phyloP scores from a whole-genome alignment of 2,329 filamentous ascomycete genomes.

The Colletotrichum camelliae region DNA sequence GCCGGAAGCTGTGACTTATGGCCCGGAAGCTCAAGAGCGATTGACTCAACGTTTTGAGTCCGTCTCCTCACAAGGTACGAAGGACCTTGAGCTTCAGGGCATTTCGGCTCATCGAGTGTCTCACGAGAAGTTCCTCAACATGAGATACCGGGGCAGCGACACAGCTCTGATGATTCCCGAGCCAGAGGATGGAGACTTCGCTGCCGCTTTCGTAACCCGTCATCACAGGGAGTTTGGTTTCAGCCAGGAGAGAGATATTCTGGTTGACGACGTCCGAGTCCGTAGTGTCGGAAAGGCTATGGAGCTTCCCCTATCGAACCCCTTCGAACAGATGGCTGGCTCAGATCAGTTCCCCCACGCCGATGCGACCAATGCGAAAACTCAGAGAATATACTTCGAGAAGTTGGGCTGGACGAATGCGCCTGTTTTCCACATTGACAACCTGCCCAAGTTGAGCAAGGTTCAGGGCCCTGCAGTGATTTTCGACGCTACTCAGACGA shows the following conservation, averaged over 20 bases:
- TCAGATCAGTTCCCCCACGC: neutral
- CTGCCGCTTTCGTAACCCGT: constrained; percentile 70
- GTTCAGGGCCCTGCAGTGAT: constrained; percentile 69
- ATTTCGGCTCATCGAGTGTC: constrained; percentile 42
- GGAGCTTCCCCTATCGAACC: neutral
- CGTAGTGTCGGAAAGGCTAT: constrained; percentile 18
- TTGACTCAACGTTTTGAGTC: constrained; percentile 31
- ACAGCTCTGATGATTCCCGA: constrained; percentile 43
- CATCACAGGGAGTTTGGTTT: constrained; percentile 81
- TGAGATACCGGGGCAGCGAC: constrained; percentile 46
- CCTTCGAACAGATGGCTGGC: constrained; percentile 11
- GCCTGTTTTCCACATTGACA: neutral
- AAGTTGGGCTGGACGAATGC: constrained; percentile 5
- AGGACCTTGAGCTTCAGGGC: constrained; percentile 29
- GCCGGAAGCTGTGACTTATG: constrained; percentile 36
- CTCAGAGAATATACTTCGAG: constrained; percentile 33
- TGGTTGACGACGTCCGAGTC: constrained; percentile 23
- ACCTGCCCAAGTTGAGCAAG: neutral
- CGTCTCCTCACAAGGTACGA: constrained; percentile 35
- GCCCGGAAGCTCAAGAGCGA: constrained; percentile 1
- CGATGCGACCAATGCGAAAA: constrained; percentile 72
- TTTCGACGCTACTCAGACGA: constrained; percentile 76
- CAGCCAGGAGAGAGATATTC: constrained; percentile 39
- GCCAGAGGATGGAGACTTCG: constrained; percentile 49
- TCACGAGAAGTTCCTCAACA: constrained; percentile 44